These are phyloP conservation scores for Metarhizium robertsii DNA, from an alignment of 2,329 filamentous ascomycete species.

Conservation along the genomic window DNA sequence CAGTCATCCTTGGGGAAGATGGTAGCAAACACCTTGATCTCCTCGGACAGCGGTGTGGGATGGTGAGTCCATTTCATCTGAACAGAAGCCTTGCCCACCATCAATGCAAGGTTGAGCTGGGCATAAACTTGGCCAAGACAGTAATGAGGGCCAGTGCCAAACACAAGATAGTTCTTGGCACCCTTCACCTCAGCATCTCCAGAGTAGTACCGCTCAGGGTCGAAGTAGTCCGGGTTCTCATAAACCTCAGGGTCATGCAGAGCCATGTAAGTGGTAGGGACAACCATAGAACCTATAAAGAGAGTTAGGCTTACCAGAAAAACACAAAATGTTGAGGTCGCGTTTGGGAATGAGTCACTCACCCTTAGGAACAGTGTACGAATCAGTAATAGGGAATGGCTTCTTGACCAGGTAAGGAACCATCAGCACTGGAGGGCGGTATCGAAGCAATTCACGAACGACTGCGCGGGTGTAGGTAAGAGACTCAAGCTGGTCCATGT, in stretches of 20 bases:
- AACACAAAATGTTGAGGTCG: neutral
- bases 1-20: conserved; percentile 96
- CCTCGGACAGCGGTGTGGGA: conserved; percentile 72
- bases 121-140: conserved; percentile 92
- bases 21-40: conserved; percentile 97
- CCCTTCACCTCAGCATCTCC: conserved; percentile 80
- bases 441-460: conserved; percentile 83
- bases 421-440: conserved; percentile 94
- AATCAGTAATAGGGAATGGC: conserved; percentile 78
- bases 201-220: conserved; percentile 84
- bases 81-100: conserved; percentile 84
- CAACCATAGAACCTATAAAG: conserved; percentile 69
- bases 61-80: conserved; percentile 85
- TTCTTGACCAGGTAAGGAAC: conserved; percentile 94
- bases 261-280: conserved; percentile 83
- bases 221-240: conserved; percentile 76
- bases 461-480: conserved; percentile 87
- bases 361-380: conserved; percentile 89
- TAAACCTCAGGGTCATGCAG: conserved; percentile 92
- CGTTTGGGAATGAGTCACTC: conserved; percentile 5
- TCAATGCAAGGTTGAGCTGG: conserved; percentile 75
- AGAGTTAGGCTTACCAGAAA: neutral
- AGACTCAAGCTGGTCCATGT: conserved; percentile 79
- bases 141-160: conserved; percentile 92
- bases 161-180: conserved; percentile 92